Evolutionary conservation across 129 eudicot genomes (phyloP).

Genomic region (Heracleum sosnowskyi): DNA sequence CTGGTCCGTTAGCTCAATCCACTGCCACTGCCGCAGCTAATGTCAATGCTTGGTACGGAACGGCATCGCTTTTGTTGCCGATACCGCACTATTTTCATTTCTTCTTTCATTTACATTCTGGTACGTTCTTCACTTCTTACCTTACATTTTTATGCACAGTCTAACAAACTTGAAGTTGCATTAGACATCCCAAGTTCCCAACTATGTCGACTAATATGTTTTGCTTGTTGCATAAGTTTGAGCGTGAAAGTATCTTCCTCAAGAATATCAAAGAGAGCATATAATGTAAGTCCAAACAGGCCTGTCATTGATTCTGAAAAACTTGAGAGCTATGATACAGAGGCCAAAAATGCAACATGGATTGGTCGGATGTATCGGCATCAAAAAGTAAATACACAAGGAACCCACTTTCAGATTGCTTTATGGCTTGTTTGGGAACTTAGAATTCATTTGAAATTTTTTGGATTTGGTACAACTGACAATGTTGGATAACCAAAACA

Average conservation of each 20-base stretch:
- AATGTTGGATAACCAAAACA: too few relatives aligned
- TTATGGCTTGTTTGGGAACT: too few relatives aligned
- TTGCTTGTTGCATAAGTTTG: neutral
- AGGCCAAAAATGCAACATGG: neutral
- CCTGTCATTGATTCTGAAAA: neutral
- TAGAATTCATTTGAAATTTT: too few relatives aligned
- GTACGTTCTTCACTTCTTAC: slow-evolving; percentile 18
- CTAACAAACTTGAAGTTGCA: neutral
- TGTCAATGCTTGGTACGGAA: slow-evolving; percentile 63
- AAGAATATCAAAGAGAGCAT: too few relatives aligned
- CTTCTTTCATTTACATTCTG: slow-evolving; percentile 57
- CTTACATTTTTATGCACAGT: neutral
- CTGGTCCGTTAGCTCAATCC: slow-evolving; percentile 49
- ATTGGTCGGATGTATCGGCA: neutral
- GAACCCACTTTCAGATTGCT: too few relatives aligned
- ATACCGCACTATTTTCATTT: slow-evolving; percentile 38
- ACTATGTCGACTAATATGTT: neutral
- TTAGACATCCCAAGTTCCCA: neutral
- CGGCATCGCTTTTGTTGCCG: slow-evolving; percentile 52
- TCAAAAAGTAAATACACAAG: neutral
- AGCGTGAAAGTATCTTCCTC: neutral
- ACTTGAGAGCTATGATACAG: neutral
- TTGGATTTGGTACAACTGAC: too few relatives aligned
- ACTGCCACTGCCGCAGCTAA: slow-evolving; percentile 66
- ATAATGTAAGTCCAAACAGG: neutral